Percentiles rank a stretch among this genome's conserved stretches.
Conservation (phyloP, 2,329 filamentous ascomycete genomes). For the Fusarium solani-melongenae region DNA sequence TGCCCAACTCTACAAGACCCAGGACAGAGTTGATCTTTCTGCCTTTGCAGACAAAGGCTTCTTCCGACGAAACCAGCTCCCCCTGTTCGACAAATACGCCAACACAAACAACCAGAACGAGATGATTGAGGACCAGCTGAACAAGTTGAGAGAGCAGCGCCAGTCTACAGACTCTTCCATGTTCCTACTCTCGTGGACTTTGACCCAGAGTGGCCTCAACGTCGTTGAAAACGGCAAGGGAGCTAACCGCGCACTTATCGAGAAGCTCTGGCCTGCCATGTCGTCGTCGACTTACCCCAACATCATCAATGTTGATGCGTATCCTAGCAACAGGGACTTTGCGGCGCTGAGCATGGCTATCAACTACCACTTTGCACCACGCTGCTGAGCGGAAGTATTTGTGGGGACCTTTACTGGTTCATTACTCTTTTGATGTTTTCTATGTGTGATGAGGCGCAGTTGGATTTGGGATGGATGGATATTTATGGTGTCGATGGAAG, state of each 20-base stretch:
- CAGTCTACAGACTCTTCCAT: not conserved
- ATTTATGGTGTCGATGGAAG: not conserved
- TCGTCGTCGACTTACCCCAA: not conserved
- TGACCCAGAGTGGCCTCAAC: not conserved
- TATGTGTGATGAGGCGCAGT: not conserved
- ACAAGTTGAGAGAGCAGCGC: not conserved
- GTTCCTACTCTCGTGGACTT: not conserved
- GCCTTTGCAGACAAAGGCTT: not conserved
- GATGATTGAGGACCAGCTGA: not conserved
- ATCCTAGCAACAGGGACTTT: not conserved
- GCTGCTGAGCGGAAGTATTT: not conserved
- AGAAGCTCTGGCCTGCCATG: not conserved
- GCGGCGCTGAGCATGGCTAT: not conserved
- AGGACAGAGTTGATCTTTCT: not conserved
- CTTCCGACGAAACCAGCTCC: not conserved
- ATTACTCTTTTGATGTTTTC: not conserved
- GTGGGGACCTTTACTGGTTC: not conserved
- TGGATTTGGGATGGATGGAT: not conserved
- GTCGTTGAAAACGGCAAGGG: not conserved
- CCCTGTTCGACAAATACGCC: not conserved
- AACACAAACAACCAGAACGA: not conserved
- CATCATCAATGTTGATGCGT: not conserved
- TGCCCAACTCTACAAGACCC: not conserved
- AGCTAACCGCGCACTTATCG: not conserved
- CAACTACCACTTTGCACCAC: not conserved